phyloP scores from a whole-genome alignment of 73 alveolate species.

The Uronychia setigera region DNA sequence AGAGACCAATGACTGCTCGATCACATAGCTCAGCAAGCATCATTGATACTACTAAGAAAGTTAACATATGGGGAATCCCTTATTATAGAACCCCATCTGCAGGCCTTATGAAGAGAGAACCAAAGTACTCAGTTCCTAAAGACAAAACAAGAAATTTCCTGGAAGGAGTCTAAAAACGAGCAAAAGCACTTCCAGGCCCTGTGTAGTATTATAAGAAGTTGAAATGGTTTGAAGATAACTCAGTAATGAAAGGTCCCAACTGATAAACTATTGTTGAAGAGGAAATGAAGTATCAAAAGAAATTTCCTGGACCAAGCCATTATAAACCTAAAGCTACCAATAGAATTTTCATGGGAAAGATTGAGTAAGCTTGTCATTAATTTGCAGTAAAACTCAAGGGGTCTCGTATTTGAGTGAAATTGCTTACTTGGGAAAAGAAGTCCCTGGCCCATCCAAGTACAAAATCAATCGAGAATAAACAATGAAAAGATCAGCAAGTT shows the following conservation, averaged over 20 bases:
- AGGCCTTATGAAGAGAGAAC: constrained; percentile 29
- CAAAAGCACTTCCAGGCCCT: constrained; percentile 42
- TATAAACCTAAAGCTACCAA: constrained; percentile 5
- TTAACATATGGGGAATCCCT: too few relatives aligned
- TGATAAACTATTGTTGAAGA: constrained; percentile 44
- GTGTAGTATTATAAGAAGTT: constrained; percentile 25
- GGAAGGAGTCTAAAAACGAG: constrained; percentile 19
- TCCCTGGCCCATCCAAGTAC: constrained; percentile 26
- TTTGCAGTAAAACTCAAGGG: constrained; percentile 4
- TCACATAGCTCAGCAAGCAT: too few relatives aligned
- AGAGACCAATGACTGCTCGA: too few relatives aligned
- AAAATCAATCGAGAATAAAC: constrained; percentile 14
- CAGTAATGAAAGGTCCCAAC: constrained; percentile 9
- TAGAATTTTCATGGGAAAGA: constrained; percentile 3
- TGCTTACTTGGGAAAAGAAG: constrained; percentile 15
- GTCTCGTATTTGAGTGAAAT: constrained; percentile 5
- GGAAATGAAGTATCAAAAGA: constrained; percentile 3
- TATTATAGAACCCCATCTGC: too few relatives aligned
- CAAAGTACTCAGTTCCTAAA: constrained; percentile 41
- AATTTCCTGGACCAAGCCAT: constrained; percentile 6
- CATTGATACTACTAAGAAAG: too few relatives aligned
- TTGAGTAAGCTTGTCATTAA: too few relatives aligned
- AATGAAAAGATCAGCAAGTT: constrained; percentile 19
- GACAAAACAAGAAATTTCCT: constrained; percentile 25
- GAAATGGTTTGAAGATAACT: constrained; percentile 20